Base-by-base conservation (phyloP, 2,329 filamentous ascomycete species). In the Pezicula neosporulosa region DNA sequence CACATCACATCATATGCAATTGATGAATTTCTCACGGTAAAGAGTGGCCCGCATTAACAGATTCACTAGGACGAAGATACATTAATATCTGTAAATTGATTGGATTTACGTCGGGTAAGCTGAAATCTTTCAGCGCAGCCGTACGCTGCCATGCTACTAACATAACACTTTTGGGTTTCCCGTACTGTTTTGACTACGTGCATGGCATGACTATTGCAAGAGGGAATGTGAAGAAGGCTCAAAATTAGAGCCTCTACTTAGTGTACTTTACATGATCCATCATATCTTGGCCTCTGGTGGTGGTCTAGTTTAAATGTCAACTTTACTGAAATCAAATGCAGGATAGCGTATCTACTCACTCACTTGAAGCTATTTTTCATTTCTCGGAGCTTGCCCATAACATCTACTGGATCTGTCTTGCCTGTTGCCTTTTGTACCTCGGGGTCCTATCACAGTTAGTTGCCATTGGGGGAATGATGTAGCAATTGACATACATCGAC, bases 361-460 rank as follows among this genome's bases (percentile, higher is more conserved):
- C 61, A 67, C 62, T 66, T 66, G 47, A 67, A 68, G 43, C 54
- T 66, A 66, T 95, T 92, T 83, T 97, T 99, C 86, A 96, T 86
- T 70, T 95, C 89, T 49, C 94, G 80, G 63, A 97, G 73, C 62
- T 86, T 86, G 30, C 79, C 80, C 89, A 99, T 96, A 15, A 97
- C 91, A 46, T 88, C 83, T 2, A 93, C 77, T 0, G 91, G 86
- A 38, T 92, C 82, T 0, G 82, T 90, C 73, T 90, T 84, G 39
- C 90, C 90, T 0, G 90, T 94, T 10, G 81, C 86, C 71, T 90
- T 88, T 66, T 95, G 90, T 49, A 99, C 86, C 55, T 81, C 82
- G 0, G 90, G 88, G 62, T 97, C 92, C 81, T 91, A 50, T 24
- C 9, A 13, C 30, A 7, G 44, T 63, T 45, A 63, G 50, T 47